Conservation (phyloP, 768 basidiomycete genomes). For the Mycena epipterygia region DNA sequence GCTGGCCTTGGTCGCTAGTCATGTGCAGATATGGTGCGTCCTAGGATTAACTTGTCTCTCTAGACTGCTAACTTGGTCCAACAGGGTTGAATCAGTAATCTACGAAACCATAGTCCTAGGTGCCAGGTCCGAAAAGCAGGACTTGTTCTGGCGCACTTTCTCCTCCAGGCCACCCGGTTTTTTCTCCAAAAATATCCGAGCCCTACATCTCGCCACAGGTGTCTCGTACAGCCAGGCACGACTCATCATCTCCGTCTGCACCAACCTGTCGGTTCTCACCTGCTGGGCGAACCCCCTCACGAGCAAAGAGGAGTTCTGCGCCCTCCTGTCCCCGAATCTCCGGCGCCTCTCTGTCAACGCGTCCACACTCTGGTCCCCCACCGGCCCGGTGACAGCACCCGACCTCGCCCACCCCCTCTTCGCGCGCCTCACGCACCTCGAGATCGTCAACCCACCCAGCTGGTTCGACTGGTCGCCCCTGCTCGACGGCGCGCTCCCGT, state of each 20-base stretch:
- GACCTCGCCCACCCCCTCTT: conserved; percentile 29
- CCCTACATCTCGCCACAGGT: conserved; percentile 43
- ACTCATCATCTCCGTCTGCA: conserved; percentile 43
- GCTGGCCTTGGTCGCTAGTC: conserved; percentile 43
- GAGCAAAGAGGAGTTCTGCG: conserved; percentile 17
- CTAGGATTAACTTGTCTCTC: not conserved
- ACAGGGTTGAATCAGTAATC: conserved; percentile 50
- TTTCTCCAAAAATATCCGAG: conserved; percentile 45
- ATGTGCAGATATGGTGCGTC: conserved; percentile 37
- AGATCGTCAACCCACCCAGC: conserved; percentile 39
- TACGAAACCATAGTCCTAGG: conserved; percentile 49
- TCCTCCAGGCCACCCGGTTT: conserved; percentile 43
- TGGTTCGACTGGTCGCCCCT: conserved; percentile 46
- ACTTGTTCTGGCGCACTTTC: conserved; percentile 47
- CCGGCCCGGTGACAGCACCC: not conserved
- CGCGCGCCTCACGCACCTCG: conserved; percentile 34
- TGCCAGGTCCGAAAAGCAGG: conserved; percentile 29
- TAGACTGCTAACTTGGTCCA: not conserved
- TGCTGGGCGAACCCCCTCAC: conserved; percentile 44
- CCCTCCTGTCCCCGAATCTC: conserved; percentile 15
- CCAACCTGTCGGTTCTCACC: conserved; percentile 38
- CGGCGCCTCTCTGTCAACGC: conserved; percentile 25
- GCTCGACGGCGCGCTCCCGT: conserved; percentile 38
- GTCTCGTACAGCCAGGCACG: conserved; percentile 38
- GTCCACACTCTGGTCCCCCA: conserved; percentile 20